Evolutionary conservation across 768 basidiomycete species (phyloP).

Genomic region (Cystoderma amianthinum): DNA sequence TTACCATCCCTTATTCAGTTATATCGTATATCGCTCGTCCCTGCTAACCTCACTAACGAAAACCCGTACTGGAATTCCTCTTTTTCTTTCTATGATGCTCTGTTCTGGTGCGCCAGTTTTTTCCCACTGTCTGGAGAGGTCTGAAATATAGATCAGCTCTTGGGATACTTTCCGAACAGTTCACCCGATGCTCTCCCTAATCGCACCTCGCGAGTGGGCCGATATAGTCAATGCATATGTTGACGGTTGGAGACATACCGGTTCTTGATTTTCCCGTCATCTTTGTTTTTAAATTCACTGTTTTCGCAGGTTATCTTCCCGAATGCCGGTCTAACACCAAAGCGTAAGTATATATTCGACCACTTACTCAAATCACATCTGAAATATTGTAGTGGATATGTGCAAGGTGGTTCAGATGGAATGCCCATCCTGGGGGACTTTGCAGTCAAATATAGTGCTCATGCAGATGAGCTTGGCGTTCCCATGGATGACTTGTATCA

Average conservation of each 20-base stretch:
- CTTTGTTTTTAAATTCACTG: background rate
- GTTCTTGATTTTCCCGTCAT: slow-evolving; percentile 12
- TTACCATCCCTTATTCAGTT: slow-evolving; percentile 19
- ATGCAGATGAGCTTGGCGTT: slow-evolving; percentile 30
- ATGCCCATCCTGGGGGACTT: slow-evolving; percentile 50
- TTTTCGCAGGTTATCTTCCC: too few species aligned
- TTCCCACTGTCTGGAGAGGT: background rate
- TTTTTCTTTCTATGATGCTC: slow-evolving; percentile 42
- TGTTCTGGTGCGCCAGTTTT: slow-evolving; percentile 34
- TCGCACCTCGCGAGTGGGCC: slow-evolving; percentile 36
- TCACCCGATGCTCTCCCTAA: slow-evolving; percentile 40
- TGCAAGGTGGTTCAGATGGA: slow-evolving; percentile 42
- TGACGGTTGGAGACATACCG: slow-evolving; percentile 44
- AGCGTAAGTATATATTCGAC: slow-evolving; percentile 19
- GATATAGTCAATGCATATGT: slow-evolving; percentile 42
- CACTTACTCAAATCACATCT: background rate
- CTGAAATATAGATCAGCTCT: slow-evolving; percentile 22
- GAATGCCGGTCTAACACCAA: slow-evolving; percentile 46
- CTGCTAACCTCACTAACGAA: slow-evolving; percentile 41
- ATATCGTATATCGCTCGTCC: slow-evolving; percentile 43
- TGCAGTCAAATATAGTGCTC: slow-evolving; percentile 34
- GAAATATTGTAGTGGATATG: slow-evolving; percentile 30
- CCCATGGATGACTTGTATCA: slow-evolving; percentile 39
- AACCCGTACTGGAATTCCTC: slow-evolving; percentile 43
- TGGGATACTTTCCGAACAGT: slow-evolving; percentile 51